phyloP scores from a whole-genome alignment of 495 filamentous ascomycete genomes.

The Aspergillus nanangensis region DNA sequence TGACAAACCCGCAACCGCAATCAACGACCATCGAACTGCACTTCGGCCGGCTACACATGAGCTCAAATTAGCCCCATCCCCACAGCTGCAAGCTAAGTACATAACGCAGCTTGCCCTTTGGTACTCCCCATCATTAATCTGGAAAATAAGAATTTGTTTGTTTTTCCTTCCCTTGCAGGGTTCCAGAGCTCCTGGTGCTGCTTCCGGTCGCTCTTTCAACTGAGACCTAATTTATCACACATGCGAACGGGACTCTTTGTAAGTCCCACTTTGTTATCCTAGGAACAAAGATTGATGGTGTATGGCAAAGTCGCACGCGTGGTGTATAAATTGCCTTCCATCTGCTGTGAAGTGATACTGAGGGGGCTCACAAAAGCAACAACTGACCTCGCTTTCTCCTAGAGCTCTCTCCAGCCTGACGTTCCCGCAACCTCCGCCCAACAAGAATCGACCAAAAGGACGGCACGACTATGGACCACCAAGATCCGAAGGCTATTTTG shows the following conservation, averaged over 20 bases:
- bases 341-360: too few species aligned
- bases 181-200: slow-evolving; percentile 4
- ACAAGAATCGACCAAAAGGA: slow-evolving; percentile 11
- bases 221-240: slow-evolving; percentile 14
- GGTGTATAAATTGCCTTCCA: too few species aligned
- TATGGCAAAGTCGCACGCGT: too few species aligned
- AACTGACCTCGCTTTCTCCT: slow-evolving; percentile 12
- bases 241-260: slow-evolving; percentile 31
- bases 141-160: not conserved
- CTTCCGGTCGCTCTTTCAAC: slow-evolving; percentile 16
- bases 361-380: too few species aligned
- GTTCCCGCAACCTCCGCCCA: slow-evolving; percentile 17
- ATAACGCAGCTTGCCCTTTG: not conserved
- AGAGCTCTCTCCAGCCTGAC: slow-evolving; percentile 30
- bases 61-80: slow-evolving; percentile 12
- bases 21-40: slow-evolving; percentile 10
- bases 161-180: not conserved
- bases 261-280: slow-evolving; percentile 23
- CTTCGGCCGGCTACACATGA: slow-evolving; percentile 15
- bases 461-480: slow-evolving; percentile 35
- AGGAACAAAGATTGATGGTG: not conserved
- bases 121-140: not conserved
- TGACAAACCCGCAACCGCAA: slow-evolving; percentile 11
- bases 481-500: slow-evolving; percentile 33
- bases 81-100: slow-evolving; percentile 7